These are phyloP conservation scores for Heliosperma pusillum DNA, from an alignment of 148 eudicot genomes.

Conservation along the genomic window DNA sequence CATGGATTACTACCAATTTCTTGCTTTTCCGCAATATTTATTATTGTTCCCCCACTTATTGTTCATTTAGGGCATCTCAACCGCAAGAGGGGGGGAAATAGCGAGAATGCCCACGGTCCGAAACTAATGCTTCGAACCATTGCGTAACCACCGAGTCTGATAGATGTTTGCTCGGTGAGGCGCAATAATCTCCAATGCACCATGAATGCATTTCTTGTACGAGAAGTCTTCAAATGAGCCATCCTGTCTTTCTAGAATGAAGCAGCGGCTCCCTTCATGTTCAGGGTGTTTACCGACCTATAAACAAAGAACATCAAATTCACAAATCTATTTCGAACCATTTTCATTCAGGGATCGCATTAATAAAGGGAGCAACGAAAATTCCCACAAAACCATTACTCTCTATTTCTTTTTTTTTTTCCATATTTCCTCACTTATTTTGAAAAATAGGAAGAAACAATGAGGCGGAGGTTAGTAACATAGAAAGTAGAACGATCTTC, in stretches of 20 bases:
- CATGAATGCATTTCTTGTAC: constrained; percentile 59
- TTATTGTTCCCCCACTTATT: neutral
- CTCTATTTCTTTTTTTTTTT: too few relatives aligned
- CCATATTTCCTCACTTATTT: neutral
- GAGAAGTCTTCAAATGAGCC: constrained; percentile 80
- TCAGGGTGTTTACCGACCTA: constrained; percentile 64
- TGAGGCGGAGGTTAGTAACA: too few relatives aligned
- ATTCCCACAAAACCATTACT: too few relatives aligned
- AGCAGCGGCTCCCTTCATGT: constrained; percentile 58
- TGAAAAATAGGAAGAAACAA: too few relatives aligned
- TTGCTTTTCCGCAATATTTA: neutral
- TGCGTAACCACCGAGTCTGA: constrained; percentile 39
- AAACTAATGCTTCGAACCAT: constrained; percentile 22
- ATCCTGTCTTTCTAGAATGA: constrained; percentile 53
- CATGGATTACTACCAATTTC: neutral
- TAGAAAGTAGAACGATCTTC: too few relatives aligned
- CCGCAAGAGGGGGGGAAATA: neutral
- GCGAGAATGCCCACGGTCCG: constrained; percentile 15
- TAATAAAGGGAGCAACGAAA: too few relatives aligned
- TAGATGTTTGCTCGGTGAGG: constrained; percentile 48
- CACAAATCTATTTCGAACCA: neutral
- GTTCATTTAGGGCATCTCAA: neutral
- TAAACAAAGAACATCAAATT: neutral
- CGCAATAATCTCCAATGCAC: constrained; percentile 54
- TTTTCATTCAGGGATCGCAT: too few relatives aligned